phyloP scores from a whole-genome alignment of 306 rosid species.

The Acacia crassicarpa region DNA sequence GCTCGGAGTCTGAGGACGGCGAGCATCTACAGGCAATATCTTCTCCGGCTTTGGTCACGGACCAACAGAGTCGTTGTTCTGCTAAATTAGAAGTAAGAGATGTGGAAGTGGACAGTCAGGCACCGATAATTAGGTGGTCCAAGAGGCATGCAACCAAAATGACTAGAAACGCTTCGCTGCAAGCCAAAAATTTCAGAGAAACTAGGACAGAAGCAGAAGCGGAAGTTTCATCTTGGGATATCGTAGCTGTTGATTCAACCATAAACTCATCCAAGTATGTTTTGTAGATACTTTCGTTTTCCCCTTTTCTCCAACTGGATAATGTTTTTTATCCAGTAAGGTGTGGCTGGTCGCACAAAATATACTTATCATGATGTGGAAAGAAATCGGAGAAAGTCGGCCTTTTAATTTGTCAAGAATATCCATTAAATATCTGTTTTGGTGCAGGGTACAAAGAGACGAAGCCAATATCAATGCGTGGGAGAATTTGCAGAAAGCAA shows the following conservation, averaged over 20 bases:
- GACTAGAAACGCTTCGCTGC: constrained; percentile 6
- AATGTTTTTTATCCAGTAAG: neutral
- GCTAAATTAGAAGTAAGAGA: constrained; percentile 65
- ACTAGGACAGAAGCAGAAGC: constrained; percentile 28
- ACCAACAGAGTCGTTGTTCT: constrained; percentile 36
- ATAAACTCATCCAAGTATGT: constrained; percentile 63
- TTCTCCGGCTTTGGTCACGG: constrained; percentile 32
- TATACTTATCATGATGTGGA: neutral
- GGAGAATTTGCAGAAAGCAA: constrained; percentile 89
- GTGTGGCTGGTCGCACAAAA: no score
- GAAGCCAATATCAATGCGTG: constrained; percentile 88
- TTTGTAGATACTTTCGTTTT: neutral
- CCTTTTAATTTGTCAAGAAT: neutral
- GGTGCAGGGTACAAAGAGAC: constrained; percentile 66
- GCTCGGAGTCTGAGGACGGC: constrained; percentile 43
- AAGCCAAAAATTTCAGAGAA: constrained; percentile 37
- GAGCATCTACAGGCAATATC: constrained; percentile 39
- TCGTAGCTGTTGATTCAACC: constrained; percentile 47
- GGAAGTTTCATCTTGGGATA: constrained; percentile 47
- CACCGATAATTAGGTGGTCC: constrained; percentile 47
- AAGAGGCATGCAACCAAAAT: constrained; percentile 39
- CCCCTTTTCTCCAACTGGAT: neutral
- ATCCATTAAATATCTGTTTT: neutral
- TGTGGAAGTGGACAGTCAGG: constrained; percentile 75
- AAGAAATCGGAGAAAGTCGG: neutral